Conservation (phyloP, 176 grass and related monocot species). For the Oryza brachyantha region DNA sequence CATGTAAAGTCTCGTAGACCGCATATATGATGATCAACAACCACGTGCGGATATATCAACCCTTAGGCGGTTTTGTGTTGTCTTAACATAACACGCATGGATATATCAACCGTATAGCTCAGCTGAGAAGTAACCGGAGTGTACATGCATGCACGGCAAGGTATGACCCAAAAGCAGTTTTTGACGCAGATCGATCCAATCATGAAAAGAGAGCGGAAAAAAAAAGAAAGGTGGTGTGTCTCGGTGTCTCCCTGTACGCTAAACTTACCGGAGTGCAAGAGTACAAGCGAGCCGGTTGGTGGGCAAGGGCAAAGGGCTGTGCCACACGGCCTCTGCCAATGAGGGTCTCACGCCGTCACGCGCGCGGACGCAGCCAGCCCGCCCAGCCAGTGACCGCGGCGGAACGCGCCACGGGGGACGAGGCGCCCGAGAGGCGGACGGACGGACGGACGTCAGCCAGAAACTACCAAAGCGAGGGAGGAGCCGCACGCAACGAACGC, state of each 20-base stretch:
- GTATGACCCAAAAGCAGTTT: not conserved
- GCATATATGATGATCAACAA: not conserved
- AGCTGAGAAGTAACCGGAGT: not conserved
- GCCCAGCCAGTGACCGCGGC: constrained; percentile 33
- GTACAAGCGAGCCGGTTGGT: not conserved
- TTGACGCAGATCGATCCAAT: not conserved
- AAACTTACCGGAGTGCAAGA: not conserved
- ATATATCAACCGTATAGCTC: not conserved
- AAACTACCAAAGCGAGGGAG: too few relatives aligned
- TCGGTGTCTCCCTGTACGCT: not conserved
- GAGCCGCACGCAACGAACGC: not conserved
- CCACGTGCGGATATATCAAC: not conserved
- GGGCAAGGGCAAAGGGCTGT: not conserved
- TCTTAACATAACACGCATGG: not conserved
- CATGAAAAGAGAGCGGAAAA: too few relatives aligned
- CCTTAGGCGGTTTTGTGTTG: not conserved
- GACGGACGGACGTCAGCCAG: too few relatives aligned
- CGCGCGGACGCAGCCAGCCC: not conserved
- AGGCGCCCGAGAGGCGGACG: constrained; percentile 16
- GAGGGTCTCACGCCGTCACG: constrained; percentile 5
- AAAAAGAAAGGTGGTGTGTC: not conserved
- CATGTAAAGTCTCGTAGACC: not conserved
- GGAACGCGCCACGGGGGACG: constrained; percentile 32
- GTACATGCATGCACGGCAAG: not conserved
- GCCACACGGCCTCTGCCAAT: constrained; percentile 10